Percentiles rank a stretch among this genome's conserved stretches.
phyloP scores from a whole-genome alignment of 2,329 filamentous ascomycete species.

The Emmonsiellopsis sp. region DNA sequence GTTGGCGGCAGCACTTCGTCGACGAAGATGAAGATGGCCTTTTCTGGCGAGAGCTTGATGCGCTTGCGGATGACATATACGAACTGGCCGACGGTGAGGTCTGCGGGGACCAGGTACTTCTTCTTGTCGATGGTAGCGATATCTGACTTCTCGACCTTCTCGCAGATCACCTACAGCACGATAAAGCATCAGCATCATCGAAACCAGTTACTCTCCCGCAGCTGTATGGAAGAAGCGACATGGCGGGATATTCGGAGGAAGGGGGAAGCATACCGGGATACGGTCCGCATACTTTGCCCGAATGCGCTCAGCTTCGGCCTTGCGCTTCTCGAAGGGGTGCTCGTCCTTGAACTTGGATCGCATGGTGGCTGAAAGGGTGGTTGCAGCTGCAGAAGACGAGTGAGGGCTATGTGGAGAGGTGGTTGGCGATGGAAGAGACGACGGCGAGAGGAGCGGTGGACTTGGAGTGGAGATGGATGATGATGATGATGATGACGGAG shows the following conservation, averaged over 20 bases:
- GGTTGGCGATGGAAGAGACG: slow-evolving; percentile 8
- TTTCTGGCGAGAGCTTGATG: slow-evolving; percentile 98
- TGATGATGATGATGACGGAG: background rate
- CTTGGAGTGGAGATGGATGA: slow-evolving; percentile 8
- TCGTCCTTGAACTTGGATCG: slow-evolving; percentile 99
- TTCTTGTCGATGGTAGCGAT: slow-evolving; percentile 99
- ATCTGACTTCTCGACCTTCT: slow-evolving; percentile 98
- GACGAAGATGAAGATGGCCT: slow-evolving; percentile 99
- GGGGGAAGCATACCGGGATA: slow-evolving; percentile 68
- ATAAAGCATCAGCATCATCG: slow-evolving; percentile 12
- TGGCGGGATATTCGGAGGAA: slow-evolving; percentile 2
- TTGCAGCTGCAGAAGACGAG: slow-evolving; percentile 8
- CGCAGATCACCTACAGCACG: slow-evolving; percentile 76
- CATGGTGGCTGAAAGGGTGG: slow-evolving; percentile 53
- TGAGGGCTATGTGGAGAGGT: slow-evolving; percentile 1
- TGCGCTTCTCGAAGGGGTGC: slow-evolving; percentile 99
- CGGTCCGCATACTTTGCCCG: slow-evolving; percentile 98
- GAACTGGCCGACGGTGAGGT: slow-evolving; percentile 97
- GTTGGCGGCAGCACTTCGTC: slow-evolving; percentile 96
- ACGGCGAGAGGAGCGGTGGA: background rate
- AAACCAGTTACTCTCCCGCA: background rate
- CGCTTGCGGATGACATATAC: slow-evolving; percentile 99
- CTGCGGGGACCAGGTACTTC: slow-evolving; percentile 96
- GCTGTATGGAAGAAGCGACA: slow-evolving; percentile 7
- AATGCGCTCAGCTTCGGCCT: slow-evolving; percentile 98